Base-by-base conservation (phyloP, 2,329 filamentous ascomycete genomes). In the Pseudocercospora ulei region DNA sequence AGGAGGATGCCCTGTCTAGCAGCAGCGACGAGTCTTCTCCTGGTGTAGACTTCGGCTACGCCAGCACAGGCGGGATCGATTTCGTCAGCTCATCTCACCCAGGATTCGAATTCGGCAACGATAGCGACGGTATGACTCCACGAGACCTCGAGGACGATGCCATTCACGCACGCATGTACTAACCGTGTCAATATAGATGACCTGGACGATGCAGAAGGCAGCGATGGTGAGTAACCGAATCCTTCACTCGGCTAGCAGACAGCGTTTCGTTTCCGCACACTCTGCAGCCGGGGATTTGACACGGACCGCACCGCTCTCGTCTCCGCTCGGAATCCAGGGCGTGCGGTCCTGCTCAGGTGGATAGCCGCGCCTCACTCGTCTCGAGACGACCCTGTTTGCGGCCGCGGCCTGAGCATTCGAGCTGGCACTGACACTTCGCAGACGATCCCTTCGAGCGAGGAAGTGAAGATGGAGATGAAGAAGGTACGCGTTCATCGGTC, bases 41-140 rank as follows among this genome's bases (percentile, higher is more conserved):
- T 23, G 29, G 26, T 18, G 39, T 40, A 8, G 71, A 77, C 30
- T 82, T 84, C 53, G 73, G 71, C 4, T 52, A 52, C 28, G 43
- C 52, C 26, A 92, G 82, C 56, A 82, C 82, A 18, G 75, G 81
- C 16, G 87, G 85, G 0, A 67, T 96, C 22, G 90, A 98, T 56
- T 95, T 94, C 55, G 90, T 96, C 58, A 94, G 86, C 43, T 90
- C 85, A 0, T 83, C 78, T 52, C 79, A 80, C 57, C 74, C 81
- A 3, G 76, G 80, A 29, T 76, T 90, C 39, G 80, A 85, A 44
- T 93, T 90, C 59, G 82, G 73, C 9, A 81, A 79, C 34, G 76
- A 67, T 27, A 63, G 62, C 14, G 63, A 61, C 3, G 55, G 13
- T 50, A 53, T 20, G 56, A 58, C 7, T 23, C 17, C 7, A 12